phyloP scores from a whole-genome alignment of 164 flowering plant genomes.

The Santalum album region DNA sequence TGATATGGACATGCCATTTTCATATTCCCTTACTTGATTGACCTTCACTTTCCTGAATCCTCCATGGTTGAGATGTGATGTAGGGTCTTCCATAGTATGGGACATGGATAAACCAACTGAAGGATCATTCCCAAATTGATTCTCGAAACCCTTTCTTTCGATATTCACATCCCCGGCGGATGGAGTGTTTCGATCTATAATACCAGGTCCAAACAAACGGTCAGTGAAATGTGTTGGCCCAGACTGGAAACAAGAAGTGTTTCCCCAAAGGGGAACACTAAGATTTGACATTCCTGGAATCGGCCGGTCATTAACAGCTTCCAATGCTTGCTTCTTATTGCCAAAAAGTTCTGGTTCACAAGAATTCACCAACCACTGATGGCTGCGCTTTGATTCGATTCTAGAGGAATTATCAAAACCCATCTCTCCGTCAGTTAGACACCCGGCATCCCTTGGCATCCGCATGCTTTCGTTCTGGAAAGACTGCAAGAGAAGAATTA shows the following conservation, averaged over 20 bases:
- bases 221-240: slow-evolving; percentile 23
- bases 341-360: slow-evolving; percentile 19
- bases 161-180: slow-evolving; percentile 20
- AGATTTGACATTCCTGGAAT: slow-evolving; percentile 22
- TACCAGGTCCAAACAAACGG: slow-evolving; percentile 26
- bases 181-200: slow-evolving; percentile 21
- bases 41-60: slow-evolving; percentile 39
- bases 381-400: slow-evolving; percentile 28
- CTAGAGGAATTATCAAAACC: slow-evolving; percentile 19
- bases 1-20: slow-evolving; percentile 19
- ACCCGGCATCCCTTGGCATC: slow-evolving; percentile 22
- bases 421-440: slow-evolving; percentile 27
- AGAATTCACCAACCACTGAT: slow-evolving; percentile 34
- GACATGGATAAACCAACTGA: slow-evolving; percentile 32
- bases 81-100: slow-evolving; percentile 24
- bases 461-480: slow-evolving; percentile 30
- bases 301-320: slow-evolving; percentile 13
- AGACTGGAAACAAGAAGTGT: slow-evolving; percentile 20
- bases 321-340: slow-evolving; percentile 38
- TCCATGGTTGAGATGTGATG: slow-evolving; percentile 21
- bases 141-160: slow-evolving; percentile 24
- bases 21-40: slow-evolving; percentile 31
- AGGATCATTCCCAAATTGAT: slow-evolving; percentile 22
- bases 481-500: slow-evolving; percentile 18
- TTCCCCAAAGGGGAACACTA: slow-evolving; percentile 24